Conservation (phyloP, 2,329 filamentous ascomycete genomes). For the Chaetomiaceae sp. region DNA sequence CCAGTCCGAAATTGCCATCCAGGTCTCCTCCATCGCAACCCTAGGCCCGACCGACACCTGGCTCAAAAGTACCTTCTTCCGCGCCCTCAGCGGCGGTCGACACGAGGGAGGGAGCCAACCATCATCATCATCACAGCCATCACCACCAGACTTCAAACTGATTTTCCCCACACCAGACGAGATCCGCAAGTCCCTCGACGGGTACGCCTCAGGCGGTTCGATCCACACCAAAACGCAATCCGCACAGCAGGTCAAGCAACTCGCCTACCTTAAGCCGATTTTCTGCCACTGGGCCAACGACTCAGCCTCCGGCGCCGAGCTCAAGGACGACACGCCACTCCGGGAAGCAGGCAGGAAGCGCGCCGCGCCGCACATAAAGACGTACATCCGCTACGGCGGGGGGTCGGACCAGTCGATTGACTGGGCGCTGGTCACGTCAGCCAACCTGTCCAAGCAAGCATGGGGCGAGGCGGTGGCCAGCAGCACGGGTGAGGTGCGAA, state of each 20-base stretch:
- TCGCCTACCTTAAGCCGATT: slow-evolving; percentile 65
- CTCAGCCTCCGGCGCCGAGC: slow-evolving; percentile 35
- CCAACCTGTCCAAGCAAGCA: slow-evolving; percentile 85
- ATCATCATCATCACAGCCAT: slow-evolving; percentile 30
- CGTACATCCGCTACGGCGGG: slow-evolving; percentile 66
- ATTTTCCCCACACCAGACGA: slow-evolving; percentile 79
- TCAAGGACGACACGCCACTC: slow-evolving; percentile 23
- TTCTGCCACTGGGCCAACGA: slow-evolving; percentile 75
- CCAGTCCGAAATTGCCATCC: slow-evolving; percentile 50
- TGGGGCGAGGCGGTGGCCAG: slow-evolving; percentile 70
- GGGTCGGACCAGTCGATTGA: slow-evolving; percentile 50
- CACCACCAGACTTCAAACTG: slow-evolving; percentile 56
- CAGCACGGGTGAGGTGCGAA: slow-evolving; percentile 53
- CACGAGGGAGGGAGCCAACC: slow-evolving; percentile 1
- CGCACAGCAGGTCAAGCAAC: slow-evolving; percentile 65
- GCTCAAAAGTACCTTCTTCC: slow-evolving; percentile 63
- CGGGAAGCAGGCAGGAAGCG: slow-evolving; percentile 57
- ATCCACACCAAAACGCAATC: slow-evolving; percentile 79
- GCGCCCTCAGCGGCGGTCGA: slow-evolving; percentile 39
- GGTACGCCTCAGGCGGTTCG: slow-evolving; percentile 70
- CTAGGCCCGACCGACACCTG: slow-evolving; percentile 67
- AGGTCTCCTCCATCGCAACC: slow-evolving; percentile 80
- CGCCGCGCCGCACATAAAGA: slow-evolving; percentile 86
- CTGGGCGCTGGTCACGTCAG: slow-evolving; percentile 85
- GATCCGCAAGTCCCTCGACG: slow-evolving; percentile 70